Conservation (phyloP, 106 monocot genomes). For the Dioscorea alata region DNA sequence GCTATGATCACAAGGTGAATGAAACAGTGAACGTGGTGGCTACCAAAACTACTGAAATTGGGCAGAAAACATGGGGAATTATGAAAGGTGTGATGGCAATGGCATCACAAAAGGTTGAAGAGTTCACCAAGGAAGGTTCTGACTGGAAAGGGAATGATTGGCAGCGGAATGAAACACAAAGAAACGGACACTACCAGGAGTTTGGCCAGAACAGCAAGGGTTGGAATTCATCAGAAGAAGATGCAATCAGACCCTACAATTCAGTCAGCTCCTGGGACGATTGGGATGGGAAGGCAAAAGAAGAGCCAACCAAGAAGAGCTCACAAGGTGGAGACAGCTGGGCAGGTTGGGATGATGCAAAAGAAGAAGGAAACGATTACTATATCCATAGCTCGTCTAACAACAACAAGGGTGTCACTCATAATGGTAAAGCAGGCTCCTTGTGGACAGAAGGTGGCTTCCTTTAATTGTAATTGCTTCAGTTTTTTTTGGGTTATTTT, state of each 20-base stretch:
- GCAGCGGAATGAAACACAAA: slow-evolving; percentile 18
- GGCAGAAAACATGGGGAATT: slow-evolving; percentile 30
- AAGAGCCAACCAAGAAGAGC: slow-evolving; percentile 11
- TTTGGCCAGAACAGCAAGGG: slow-evolving; percentile 17
- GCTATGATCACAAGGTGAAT: slow-evolving; percentile 15
- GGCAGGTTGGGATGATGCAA: slow-evolving; percentile 33
- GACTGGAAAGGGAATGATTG: slow-evolving; percentile 32
- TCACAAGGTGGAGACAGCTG: slow-evolving; percentile 25
- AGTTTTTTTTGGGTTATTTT: neutral
- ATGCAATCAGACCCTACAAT: slow-evolving; percentile 21
- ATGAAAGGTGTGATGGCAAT: slow-evolving; percentile 28
- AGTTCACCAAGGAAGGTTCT: slow-evolving; percentile 12
- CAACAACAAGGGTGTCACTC: slow-evolving; percentile 9
- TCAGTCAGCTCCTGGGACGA: slow-evolving; percentile 65
- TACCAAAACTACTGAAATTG: slow-evolving; percentile 13
- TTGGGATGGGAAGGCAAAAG: slow-evolving; percentile 51
- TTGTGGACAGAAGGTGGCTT: slow-evolving; percentile 35
- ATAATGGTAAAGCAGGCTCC: slow-evolving; percentile 25
- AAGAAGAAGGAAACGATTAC: slow-evolving; percentile 13
- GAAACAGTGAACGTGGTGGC: slow-evolving; percentile 17
- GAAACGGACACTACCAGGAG: slow-evolving; percentile 43
- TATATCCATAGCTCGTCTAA: slow-evolving; percentile 19
- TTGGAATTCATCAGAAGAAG: slow-evolving; percentile 10
- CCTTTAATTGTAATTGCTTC: slow-evolving; percentile 6
- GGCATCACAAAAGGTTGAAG: slow-evolving; percentile 25